These are phyloP conservation scores for Pyrenula massariospora DNA, from an alignment of 495 filamentous ascomycete genomes.

Conservation along the genomic window DNA sequence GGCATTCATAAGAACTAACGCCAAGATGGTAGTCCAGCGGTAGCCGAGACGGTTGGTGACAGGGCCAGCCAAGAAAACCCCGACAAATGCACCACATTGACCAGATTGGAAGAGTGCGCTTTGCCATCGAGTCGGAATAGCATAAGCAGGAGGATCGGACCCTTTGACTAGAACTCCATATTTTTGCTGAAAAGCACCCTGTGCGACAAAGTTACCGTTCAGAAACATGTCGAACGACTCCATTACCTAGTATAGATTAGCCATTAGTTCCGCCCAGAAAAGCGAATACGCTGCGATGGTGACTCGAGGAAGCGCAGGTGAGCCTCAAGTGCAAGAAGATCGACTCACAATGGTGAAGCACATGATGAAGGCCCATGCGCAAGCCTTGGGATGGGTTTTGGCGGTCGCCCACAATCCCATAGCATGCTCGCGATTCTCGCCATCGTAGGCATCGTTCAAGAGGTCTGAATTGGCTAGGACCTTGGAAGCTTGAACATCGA, in stretches of 20 bases:
- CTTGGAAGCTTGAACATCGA: constrained; percentile 15
- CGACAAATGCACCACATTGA: constrained; percentile 50
- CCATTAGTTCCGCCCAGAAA: constrained; percentile 1
- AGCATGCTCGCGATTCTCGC: constrained; percentile 18
- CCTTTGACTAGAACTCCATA: constrained; percentile 14
- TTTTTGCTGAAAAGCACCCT: constrained; percentile 8
- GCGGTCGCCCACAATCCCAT: constrained; percentile 19
- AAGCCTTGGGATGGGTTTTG: constrained; percentile 34
- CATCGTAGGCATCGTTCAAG: constrained; percentile 23
- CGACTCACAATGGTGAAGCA: constrained; percentile 30
- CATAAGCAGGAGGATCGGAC: background rate
- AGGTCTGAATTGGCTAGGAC: constrained; percentile 16
- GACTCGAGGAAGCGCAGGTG: background rate
- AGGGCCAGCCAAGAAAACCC: constrained; percentile 54
- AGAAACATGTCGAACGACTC: constrained; percentile 30
- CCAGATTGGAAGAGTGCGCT: constrained; percentile 23
- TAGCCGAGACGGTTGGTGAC: constrained; percentile 57
- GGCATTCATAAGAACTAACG: constrained; percentile 43
- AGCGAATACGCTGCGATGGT: background rate
- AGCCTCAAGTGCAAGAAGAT: background rate
- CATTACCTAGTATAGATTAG: constrained; percentile 22
- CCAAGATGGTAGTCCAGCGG: constrained; percentile 50
- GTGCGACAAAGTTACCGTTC: constrained; percentile 26
- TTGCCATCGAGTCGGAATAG: constrained; percentile 23
- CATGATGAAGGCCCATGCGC: constrained; percentile 31